A percentile compares a stretch with the other conserved stretches of the same genome.
Conservation (phyloP, 2,329 filamentous ascomycete species). For the Phaeosphaeria sp. region DNA sequence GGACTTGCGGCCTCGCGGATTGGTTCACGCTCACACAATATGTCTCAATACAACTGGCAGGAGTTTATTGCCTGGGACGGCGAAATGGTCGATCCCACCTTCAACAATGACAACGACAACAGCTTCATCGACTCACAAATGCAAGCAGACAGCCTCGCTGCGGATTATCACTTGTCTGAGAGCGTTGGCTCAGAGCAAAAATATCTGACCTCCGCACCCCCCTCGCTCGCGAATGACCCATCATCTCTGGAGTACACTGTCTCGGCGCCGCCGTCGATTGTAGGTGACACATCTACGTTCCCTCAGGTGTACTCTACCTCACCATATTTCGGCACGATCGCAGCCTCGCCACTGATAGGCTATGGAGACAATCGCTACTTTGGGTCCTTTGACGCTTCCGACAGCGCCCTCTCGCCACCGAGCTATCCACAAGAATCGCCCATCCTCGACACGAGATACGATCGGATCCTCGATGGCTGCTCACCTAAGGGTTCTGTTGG, state of each 20-base stretch:
- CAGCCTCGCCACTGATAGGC: constrained; percentile 34
- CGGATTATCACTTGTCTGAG: constrained; percentile 24
- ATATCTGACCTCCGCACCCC: constrained; percentile 29
- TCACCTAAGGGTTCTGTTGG: constrained; percentile 25
- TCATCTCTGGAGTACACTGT: constrained; percentile 36
- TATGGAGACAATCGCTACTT: constrained; percentile 24
- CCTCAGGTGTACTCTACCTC: constrained; percentile 31
- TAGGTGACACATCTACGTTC: constrained; percentile 33
- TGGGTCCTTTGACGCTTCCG: constrained; percentile 34
- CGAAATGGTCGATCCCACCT: constrained; percentile 37
- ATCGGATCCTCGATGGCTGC: constrained; percentile 27
- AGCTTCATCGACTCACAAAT: constrained; percentile 12
- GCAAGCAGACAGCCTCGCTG: constrained; percentile 13
- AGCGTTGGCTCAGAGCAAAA: constrained; percentile 30
- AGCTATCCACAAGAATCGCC: constrained; percentile 24
- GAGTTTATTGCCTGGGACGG: constrained; percentile 39
- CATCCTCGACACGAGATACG: constrained; percentile 31
- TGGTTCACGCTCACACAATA: constrained; percentile 1
- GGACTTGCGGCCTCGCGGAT: constrained; percentile 1
- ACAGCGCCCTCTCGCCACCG: constrained; percentile 24
- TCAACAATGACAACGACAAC: constrained; percentile 29
- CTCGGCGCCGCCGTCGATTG: constrained; percentile 38
- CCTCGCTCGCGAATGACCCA: constrained; percentile 32
- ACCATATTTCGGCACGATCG: constrained; percentile 32
- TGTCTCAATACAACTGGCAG: constrained; percentile 36